Conservation (phyloP, 2,329 filamentous ascomycete genomes). For the Penicillium digitatum region DNA sequence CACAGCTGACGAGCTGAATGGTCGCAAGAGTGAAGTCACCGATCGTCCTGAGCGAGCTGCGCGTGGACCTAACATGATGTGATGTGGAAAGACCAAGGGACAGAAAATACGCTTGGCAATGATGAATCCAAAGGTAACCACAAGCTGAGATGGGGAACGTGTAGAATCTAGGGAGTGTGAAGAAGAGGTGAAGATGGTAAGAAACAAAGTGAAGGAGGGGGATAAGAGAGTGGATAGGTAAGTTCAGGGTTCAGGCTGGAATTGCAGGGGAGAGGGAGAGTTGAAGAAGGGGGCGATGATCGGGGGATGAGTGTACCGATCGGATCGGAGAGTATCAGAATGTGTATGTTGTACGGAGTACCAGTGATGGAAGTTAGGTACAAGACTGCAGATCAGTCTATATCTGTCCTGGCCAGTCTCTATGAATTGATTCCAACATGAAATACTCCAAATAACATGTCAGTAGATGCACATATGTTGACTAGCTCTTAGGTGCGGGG, state of each 20-base stretch:
- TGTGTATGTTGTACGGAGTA: too few relatives aligned
- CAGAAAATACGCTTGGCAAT: background rate
- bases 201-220: constrained; percentile 6
- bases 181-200: background rate
- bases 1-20: constrained; percentile 55
- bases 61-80: constrained; percentile 45
- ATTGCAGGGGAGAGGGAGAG: background rate
- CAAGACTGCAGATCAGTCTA: background rate
- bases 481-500: constrained; percentile 13
- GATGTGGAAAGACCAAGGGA: constrained; percentile 5
- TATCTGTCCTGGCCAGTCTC: background rate
- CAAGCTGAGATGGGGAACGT: constrained; percentile 7
- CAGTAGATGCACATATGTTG: background rate
- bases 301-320: constrained; percentile 5
- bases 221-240: background rate
- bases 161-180: constrained; percentile 7
- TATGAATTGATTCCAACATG: background rate
- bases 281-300: constrained; percentile 10
- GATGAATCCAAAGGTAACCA: background rate
- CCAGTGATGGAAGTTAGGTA: background rate
- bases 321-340: background rate
- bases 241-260: background rate
- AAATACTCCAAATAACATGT: background rate
- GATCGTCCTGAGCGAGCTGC: constrained; percentile 51
- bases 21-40: constrained; percentile 50